Conservation (phyloP, 1,284 basidiomycete species). For the Neolentinus lepideus region DNA sequence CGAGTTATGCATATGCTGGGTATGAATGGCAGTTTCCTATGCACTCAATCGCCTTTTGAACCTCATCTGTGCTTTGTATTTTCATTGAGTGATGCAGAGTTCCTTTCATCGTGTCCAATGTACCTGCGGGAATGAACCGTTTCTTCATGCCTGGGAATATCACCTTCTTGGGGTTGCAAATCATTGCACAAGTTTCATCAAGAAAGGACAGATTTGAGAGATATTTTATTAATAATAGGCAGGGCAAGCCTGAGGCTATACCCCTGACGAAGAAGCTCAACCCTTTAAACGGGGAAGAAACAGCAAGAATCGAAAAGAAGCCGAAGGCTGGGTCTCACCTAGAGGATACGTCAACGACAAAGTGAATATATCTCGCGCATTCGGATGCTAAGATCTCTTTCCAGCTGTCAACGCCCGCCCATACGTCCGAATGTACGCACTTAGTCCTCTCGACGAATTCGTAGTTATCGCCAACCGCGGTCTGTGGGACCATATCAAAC, state of each 20-base stretch:
- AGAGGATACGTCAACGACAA: conserved; percentile 91
- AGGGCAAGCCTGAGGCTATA: conserved; percentile 74
- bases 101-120: too few species aligned
- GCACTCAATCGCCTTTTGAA: too few species aligned
- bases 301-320: conserved; percentile 79
- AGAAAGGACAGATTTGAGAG: too few species aligned
- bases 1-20: too few species aligned
- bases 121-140: too few species aligned
- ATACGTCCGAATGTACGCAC: conserved; percentile 62
- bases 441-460: conserved; percentile 91
- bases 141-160: too few species aligned
- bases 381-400: conserved; percentile 89
- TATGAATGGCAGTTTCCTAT: too few species aligned
- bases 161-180: too few species aligned
- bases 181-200: too few species aligned
- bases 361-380: conserved; percentile 86
- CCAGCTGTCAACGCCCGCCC: conserved; percentile 91
- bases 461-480: conserved; percentile 93
- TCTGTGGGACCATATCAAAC: conserved; percentile 96
- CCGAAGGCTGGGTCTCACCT: conserved; percentile 97
- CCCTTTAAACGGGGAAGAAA: conserved; percentile 86
- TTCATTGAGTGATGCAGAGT: too few species aligned
- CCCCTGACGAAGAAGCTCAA: conserved; percentile 82
- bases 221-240: too few species aligned
- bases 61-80: too few species aligned